Percentiles rank a stretch among this genome's conserved stretches.
Conservation (phyloP, 208 protist genomes). For the Crithidia bombi region DNA sequence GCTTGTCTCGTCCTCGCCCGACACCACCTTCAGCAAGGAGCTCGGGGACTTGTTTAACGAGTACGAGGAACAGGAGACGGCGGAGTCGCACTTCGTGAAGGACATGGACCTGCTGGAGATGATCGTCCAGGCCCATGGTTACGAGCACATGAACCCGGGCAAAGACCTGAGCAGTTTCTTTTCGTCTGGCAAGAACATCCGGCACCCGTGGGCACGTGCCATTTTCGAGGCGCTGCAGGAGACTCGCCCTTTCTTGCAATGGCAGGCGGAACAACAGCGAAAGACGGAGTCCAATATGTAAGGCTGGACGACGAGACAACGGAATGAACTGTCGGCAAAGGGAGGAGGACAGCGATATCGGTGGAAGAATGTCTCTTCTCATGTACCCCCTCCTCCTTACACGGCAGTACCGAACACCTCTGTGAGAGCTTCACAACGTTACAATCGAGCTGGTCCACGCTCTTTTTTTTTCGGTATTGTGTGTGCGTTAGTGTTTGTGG, state of each 20-base stretch:
- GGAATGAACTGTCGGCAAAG: no score
- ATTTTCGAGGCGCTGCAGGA: slow-evolving; percentile 69
- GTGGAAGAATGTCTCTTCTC: no score
- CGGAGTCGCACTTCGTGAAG: slow-evolving; percentile 87
- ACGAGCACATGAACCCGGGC: slow-evolving; percentile 72
- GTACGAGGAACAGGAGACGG: slow-evolving; percentile 86
- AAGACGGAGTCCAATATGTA: slow-evolving; percentile 17
- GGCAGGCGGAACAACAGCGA: slow-evolving; percentile 12
- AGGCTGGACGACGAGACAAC: no score
- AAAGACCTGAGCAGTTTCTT: slow-evolving; percentile 86
- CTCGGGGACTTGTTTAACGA: slow-evolving; percentile 77
- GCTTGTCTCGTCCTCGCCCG: slow-evolving; percentile 43
- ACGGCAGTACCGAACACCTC: no score
- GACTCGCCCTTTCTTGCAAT: slow-evolving; percentile 42
- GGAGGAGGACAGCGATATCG: no score
- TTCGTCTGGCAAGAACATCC: slow-evolving; percentile 63
- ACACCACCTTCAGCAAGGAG: slow-evolving; percentile 53
- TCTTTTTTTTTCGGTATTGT: no score
- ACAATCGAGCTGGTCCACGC: no score
- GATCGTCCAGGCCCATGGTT: slow-evolving; percentile 89
- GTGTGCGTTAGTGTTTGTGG: no score
- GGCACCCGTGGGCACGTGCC: slow-evolving; percentile 74
- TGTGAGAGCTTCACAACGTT: no score
- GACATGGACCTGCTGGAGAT: slow-evolving; percentile 94
- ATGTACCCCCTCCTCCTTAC: no score